These are phyloP conservation scores for Sporobolomyces phaffii DNA, from an alignment of 768 basidiomycete species.

Conservation along the genomic window DNA sequence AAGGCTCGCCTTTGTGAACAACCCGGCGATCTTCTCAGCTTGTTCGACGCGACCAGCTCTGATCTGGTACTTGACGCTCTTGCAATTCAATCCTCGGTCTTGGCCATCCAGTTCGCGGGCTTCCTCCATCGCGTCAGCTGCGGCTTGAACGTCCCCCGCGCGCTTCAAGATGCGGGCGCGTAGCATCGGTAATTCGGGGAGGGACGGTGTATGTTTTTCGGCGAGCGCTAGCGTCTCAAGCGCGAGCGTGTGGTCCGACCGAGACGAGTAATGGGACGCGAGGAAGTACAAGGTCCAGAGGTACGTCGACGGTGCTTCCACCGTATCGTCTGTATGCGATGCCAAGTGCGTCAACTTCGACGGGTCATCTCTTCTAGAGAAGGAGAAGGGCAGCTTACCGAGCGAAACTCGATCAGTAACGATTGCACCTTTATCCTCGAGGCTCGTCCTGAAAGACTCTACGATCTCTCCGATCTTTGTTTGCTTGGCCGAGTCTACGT, in stretches of 20 bases:
- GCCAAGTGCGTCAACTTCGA: not conserved
- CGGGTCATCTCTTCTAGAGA: not conserved
- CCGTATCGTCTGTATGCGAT: slow-evolving; percentile 29
- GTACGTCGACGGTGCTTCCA: slow-evolving; percentile 69
- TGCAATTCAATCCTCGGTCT: slow-evolving; percentile 90
- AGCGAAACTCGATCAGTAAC: slow-evolving; percentile 23
- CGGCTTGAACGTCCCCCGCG: slow-evolving; percentile 69
- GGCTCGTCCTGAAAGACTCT: slow-evolving; percentile 46
- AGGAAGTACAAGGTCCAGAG: slow-evolving; percentile 96
- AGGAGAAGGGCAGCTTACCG: not conserved
- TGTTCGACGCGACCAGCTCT: slow-evolving; percentile 73
- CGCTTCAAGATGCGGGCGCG: slow-evolving; percentile 80
- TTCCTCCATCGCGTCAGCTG: slow-evolving; percentile 68
- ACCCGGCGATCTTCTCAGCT: slow-evolving; percentile 64
- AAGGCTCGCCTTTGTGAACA: slow-evolving; percentile 78
- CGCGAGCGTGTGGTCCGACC: slow-evolving; percentile 53
- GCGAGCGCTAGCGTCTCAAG: slow-evolving; percentile 62
- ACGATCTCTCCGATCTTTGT: slow-evolving; percentile 63
- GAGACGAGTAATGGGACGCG: slow-evolving; percentile 74
- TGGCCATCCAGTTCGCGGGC: slow-evolving; percentile 83
- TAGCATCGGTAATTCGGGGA: slow-evolving; percentile 80
- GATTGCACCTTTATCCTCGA: slow-evolving; percentile 34
- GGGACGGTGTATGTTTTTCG: slow-evolving; percentile 77
- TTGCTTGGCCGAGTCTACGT: slow-evolving; percentile 61
- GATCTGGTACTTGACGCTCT: slow-evolving; percentile 81